A percentile compares a stretch with the other conserved stretches of the same genome.
Conservation (phyloP, 2,329 filamentous ascomycete species). For the Sporothrix brunneoviolacea region DNA sequence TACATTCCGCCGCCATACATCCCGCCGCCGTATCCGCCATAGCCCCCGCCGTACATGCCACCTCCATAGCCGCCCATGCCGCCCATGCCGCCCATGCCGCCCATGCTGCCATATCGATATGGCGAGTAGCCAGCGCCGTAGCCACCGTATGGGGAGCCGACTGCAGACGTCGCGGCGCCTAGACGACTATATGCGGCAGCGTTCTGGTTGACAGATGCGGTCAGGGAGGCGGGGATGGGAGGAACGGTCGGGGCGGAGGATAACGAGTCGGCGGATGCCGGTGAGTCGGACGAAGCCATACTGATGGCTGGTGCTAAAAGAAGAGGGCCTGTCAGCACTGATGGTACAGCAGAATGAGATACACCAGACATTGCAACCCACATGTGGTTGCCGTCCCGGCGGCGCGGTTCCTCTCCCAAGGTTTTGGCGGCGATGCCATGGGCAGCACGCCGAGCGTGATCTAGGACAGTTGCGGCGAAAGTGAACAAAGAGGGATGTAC, state of each 20-base stretch:
- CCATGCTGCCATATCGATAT: conserved; percentile 39
- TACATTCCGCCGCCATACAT: conserved; percentile 60
- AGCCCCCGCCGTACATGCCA: conserved; percentile 43
- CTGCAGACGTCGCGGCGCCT: conserved; percentile 28
- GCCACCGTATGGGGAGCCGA: conserved; percentile 17
- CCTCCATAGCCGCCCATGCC: conserved; percentile 35
- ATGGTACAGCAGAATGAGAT: too few species aligned
- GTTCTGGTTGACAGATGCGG: conserved; percentile 77
- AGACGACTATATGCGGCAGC: conserved; percentile 69
- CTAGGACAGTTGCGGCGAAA: neutral
- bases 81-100: conserved; percentile 21
- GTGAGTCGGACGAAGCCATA: conserved; percentile 36
- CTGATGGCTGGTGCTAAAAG: conserved; percentile 27
- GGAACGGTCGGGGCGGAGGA: conserved; percentile 63
- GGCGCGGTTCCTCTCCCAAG: conserved; percentile 81
- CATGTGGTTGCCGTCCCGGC: conserved; percentile 27
- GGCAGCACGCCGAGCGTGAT: conserved; percentile 15
- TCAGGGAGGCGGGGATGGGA: conserved; percentile 70
- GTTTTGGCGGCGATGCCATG: conserved; percentile 86
- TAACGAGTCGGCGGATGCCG: conserved; percentile 34
- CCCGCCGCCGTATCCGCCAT: conserved; percentile 34
- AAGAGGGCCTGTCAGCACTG: neutral
- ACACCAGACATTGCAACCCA: too few species aligned
- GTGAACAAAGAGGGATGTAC: too few species aligned
- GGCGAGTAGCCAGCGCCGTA: conserved; percentile 43